phyloP scores from a whole-genome alignment of 2,329 filamentous ascomycete species.

The Cadophora malorum region DNA sequence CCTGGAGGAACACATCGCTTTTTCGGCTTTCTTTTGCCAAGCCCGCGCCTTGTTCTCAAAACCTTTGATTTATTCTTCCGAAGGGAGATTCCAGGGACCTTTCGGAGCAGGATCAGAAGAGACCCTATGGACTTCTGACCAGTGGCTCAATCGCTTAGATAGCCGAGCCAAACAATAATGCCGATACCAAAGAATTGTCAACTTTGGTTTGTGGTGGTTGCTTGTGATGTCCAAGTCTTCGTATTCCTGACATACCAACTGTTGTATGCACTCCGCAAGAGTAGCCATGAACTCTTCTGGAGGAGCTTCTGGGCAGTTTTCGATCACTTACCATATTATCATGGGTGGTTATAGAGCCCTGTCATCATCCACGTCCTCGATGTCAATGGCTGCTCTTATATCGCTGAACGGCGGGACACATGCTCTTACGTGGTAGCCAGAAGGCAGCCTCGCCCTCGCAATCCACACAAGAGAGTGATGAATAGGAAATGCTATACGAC shows the following conservation, averaged over 20 bases:
- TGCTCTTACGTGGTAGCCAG: not conserved
- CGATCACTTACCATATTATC: not conserved
- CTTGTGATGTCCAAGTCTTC: not conserved
- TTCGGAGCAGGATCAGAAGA: not conserved
- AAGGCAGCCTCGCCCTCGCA: not conserved
- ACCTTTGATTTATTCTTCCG: not conserved
- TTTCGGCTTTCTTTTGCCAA: not conserved
- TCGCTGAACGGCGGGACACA: not conserved
- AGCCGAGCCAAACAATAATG: not conserved
- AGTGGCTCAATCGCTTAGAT: not conserved
- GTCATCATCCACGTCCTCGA: not conserved
- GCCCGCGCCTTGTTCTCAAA: not conserved
- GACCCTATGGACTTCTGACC: not conserved
- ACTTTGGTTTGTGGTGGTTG: not conserved
- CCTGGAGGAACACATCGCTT: not conserved
- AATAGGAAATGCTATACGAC: not conserved
- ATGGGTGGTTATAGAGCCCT: not conserved
- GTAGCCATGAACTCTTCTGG: not conserved
- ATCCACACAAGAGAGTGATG: not conserved
- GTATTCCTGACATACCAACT: not conserved
- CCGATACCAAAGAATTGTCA: not conserved
- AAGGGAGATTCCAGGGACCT: not conserved
- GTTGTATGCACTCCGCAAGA: not conserved
- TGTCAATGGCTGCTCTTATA: not conserved
- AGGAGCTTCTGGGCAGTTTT: not conserved